Conservation (phyloP, 108 stramenopile genomes). For the Asterionellopsis glacialis region DNA sequence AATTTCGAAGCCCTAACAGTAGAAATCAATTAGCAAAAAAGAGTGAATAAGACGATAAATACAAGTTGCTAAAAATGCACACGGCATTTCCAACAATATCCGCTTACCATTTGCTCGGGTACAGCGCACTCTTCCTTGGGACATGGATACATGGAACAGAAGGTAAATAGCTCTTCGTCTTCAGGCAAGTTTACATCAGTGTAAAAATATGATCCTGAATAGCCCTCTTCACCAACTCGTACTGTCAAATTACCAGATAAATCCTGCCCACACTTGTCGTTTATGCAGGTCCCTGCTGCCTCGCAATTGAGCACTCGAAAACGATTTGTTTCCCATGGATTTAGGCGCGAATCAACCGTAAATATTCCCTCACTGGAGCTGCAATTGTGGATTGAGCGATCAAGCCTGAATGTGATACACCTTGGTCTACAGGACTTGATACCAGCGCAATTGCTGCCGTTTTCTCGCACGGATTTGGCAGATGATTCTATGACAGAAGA, state of each 20-base stretch:
- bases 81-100: too few relatives aligned
- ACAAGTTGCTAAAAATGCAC: too few relatives aligned
- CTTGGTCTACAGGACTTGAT: constrained; percentile 9
- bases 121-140: constrained; percentile 2
- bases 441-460: constrained; percentile 3
- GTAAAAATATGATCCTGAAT: neutral
- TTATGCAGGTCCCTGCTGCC: neutral
- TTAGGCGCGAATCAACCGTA: neutral
- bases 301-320: neutral
- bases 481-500: neutral
- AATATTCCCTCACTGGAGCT: neutral
- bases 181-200: neutral
- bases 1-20: neutral
- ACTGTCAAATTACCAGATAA: constrained; percentile 2
- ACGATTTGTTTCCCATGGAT: constrained; percentile 3
- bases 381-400: neutral
- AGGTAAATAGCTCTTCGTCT: neutral
- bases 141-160: constrained; percentile 7
- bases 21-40: too few relatives aligned
- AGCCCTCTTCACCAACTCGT: constrained; percentile 1
- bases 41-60: too few relatives aligned
- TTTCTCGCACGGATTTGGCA: neutral
- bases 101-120: constrained; percentile 10
- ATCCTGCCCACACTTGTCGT: neutral
- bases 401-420: constrained; percentile 2